phyloP scores from a whole-genome alignment of 2,329 filamentous ascomycete genomes.

The Cyphellophora europaea region DNA sequence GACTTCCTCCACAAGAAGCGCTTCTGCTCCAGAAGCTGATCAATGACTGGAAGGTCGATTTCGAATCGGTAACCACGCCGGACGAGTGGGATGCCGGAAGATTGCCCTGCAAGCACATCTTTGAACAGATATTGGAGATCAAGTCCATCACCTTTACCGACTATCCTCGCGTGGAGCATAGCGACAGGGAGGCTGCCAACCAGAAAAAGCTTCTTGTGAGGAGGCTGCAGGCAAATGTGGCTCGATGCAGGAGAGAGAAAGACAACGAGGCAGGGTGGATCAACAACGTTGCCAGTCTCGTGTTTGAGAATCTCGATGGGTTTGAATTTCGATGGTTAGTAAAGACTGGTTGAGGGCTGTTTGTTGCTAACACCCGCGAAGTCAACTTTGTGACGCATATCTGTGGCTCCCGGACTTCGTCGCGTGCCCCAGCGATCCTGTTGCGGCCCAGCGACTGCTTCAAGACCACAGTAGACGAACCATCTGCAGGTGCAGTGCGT shows the following conservation, averaged over 20 bases:
- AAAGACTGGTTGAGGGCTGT: background rate
- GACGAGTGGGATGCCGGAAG: slow-evolving; percentile 23
- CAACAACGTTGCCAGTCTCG: slow-evolving; percentile 1
- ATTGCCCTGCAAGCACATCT: slow-evolving; percentile 50
- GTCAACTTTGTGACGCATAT: background rate
- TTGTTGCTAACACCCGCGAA: too few species aligned
- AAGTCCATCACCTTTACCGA: slow-evolving; percentile 49
- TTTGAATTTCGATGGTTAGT: slow-evolving; percentile 2
- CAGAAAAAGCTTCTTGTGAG: slow-evolving; percentile 63
- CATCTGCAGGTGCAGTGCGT: background rate
- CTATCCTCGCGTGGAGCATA: background rate
- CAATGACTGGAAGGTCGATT: background rate
- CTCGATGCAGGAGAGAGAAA: slow-evolving; percentile 61
- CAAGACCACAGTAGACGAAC: background rate
- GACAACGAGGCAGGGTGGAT: slow-evolving; percentile 32
- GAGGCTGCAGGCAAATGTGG: slow-evolving; percentile 52
- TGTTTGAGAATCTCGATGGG: slow-evolving; percentile 1
- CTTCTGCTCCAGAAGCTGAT: background rate
- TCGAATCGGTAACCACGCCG: background rate
- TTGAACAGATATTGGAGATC: slow-evolving; percentile 50
- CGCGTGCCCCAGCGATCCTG: background rate
- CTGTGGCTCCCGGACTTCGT: background rate
- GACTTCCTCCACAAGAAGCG: too few species aligned
- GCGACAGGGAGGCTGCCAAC: slow-evolving; percentile 49
- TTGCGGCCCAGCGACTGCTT: background rate